phyloP scores from a whole-genome alignment of 768 basidiomycete genomes.

The Suillus variegatus region DNA sequence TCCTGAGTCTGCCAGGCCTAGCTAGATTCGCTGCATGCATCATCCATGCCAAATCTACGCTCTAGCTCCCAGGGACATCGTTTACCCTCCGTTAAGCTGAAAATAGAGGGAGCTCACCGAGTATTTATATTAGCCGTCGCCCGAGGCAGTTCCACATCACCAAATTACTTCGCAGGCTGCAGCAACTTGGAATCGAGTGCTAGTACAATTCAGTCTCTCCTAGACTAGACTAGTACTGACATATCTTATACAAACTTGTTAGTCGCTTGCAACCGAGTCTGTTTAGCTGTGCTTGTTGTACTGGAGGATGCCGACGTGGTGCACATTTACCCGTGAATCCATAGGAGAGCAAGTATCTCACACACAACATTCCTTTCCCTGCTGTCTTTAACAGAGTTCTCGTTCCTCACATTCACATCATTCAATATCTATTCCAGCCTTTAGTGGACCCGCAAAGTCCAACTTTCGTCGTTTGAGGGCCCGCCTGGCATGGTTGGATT shows the following conservation, averaged over 20 bases:
- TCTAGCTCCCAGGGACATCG: neutral
- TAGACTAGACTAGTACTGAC: neutral
- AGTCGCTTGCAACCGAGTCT: neutral
- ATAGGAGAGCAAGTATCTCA: neutral
- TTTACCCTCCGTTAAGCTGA: neutral
- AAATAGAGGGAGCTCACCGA: neutral
- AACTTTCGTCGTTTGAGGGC: neutral
- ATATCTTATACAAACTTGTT: neutral
- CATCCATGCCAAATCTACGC: neutral
- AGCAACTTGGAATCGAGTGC: neutral
- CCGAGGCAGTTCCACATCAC: neutral
- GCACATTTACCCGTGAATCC: neutral
- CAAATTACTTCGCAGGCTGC: neutral
- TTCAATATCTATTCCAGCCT: neutral
- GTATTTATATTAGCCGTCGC: neutral
- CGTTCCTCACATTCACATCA: too few species aligned
- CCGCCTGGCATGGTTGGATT: slow-evolving; percentile 31
- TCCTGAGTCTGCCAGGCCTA: too few species aligned
- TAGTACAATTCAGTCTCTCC: neutral
- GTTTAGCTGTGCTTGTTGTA: neutral
- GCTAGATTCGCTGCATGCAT: too few species aligned
- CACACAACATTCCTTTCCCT: neutral
- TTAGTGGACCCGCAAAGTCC: neutral
- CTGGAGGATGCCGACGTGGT: neutral
- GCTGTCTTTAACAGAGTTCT: neutral